Conservation (phyloP, 1,284 basidiomycete species). For the Ganoderma sp. region DNA sequence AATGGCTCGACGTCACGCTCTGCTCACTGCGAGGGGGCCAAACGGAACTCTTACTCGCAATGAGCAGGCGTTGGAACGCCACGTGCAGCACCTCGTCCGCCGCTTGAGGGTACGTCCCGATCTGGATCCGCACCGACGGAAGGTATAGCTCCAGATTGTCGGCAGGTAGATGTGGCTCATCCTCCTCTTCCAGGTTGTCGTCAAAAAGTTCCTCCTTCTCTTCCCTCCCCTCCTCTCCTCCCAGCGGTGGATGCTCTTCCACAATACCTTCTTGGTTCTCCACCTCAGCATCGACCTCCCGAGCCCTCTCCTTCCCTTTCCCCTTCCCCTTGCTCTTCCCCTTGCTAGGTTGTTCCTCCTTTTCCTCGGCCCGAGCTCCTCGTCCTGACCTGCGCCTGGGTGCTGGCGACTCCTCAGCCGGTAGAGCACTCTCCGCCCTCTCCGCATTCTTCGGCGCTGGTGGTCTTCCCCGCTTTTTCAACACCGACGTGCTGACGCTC, state of each 20-base stretch:
- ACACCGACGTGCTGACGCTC: background rate
- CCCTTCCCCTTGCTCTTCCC: background rate
- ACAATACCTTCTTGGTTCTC: background rate
- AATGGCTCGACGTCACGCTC: slow-evolving; percentile 13
- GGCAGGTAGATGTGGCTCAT: slow-evolving; percentile 6
- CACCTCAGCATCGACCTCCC: background rate
- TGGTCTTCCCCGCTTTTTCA: slow-evolving; percentile 20
- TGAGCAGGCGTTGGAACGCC: slow-evolving; percentile 12
- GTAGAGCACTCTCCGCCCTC: background rate
- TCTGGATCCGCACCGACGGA: slow-evolving; percentile 14
- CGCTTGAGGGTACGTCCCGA: slow-evolving; percentile 17
- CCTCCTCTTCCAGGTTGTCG: background rate
- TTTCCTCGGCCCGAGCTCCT: background rate
- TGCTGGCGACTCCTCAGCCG: background rate
- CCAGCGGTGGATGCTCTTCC: background rate
- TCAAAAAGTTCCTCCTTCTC: background rate
- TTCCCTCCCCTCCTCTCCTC: background rate
- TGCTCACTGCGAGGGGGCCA: slow-evolving; percentile 10
- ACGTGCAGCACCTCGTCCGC: slow-evolving; percentile 4
- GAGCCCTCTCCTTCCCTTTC: background rate
- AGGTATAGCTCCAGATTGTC: slow-evolving; percentile 20
- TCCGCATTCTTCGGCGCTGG: slow-evolving; percentile 12
- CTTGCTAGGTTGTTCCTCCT: background rate
- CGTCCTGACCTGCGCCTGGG: background rate
- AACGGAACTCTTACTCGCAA: slow-evolving; percentile 10